Percentiles rank a stretch among this genome's conserved stretches.
Evolutionary conservation across 305 asterid species (phyloP).

Genomic region (Rubia tinctorum): DNA sequence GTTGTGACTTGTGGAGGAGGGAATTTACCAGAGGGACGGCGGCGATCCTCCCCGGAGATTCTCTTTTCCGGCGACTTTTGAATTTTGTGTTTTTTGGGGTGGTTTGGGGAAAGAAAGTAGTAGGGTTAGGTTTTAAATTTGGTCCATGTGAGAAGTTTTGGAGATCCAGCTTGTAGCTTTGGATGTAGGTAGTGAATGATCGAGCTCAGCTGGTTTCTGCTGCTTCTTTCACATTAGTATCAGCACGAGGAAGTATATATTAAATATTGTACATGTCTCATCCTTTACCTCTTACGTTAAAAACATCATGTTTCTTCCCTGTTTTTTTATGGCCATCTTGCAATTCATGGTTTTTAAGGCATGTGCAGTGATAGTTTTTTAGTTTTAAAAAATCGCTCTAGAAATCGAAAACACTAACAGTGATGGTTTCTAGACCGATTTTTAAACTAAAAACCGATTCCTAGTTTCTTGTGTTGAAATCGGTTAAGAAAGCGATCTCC

Average conservation of each 20-base stretch:
- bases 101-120: background rate
- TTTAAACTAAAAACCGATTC: too few relatives aligned
- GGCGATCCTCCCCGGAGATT: slow-evolving; percentile 78
- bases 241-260: slow-evolving; percentile 25
- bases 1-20: slow-evolving; percentile 18
- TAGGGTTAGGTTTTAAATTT: background rate
- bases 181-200: slow-evolving; percentile 39
- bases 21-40: slow-evolving; percentile 80
- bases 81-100: slow-evolving; percentile 9
- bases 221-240: slow-evolving; percentile 40
- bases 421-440: too few relatives aligned
- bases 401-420: too few relatives aligned
- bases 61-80: background rate
- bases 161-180: slow-evolving; percentile 79
- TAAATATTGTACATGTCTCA: slow-evolving; percentile 9
- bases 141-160: slow-evolving; percentile 46
- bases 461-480: too few relatives aligned
- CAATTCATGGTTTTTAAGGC: background rate
- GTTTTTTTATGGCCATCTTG: slow-evolving; percentile 21
- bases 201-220: slow-evolving; percentile 86
- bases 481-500: too few relatives aligned
- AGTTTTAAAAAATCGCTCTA: too few relatives aligned
- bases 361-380: too few relatives aligned
- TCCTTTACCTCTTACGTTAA: background rate
- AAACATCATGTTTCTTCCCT: slow-evolving; percentile 18